Evolutionary conservation across 2,329 filamentous ascomycete genomes (phyloP).

Genomic region (Truncatella angustata): DNA sequence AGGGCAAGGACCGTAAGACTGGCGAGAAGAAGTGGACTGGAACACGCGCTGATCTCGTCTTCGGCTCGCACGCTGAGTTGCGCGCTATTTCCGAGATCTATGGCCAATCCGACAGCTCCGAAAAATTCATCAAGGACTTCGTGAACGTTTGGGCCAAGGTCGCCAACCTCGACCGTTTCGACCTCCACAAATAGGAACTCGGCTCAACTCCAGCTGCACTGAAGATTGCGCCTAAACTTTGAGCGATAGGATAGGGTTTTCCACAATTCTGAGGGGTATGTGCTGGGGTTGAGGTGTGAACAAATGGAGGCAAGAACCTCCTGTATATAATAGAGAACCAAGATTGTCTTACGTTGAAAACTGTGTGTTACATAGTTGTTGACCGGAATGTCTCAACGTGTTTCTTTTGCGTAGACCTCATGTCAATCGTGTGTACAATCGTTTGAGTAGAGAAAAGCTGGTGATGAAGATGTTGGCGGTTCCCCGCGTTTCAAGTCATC

Average conservation of each 20-base stretch:
- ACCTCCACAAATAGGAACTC: constrained; percentile 35
- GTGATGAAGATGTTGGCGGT: no score
- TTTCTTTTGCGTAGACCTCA: no score
- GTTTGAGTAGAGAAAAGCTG: no score
- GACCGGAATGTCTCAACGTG: no score
- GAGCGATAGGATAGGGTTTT: background rate
- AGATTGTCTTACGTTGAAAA: background rate
- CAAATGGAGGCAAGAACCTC: background rate
- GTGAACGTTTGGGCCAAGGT: constrained; percentile 72
- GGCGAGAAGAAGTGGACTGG: constrained; percentile 67
- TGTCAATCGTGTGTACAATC: no score
- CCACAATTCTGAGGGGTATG: background rate
- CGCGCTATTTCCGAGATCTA: constrained; percentile 71
- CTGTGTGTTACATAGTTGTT: background rate
- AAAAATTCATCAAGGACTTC: constrained; percentile 71
- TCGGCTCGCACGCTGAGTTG: constrained; percentile 73
- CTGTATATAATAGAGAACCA: background rate
- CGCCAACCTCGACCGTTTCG: constrained; percentile 71
- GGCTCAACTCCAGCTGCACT: constrained; percentile 5
- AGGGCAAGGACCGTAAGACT: constrained; percentile 63
- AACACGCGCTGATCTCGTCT: constrained; percentile 67
- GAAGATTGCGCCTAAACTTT: background rate
- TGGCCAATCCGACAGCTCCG: constrained; percentile 54
- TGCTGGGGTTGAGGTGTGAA: constrained; percentile 6
- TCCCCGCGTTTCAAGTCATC: no score